These are phyloP conservation scores for Fusarium anthophilum DNA, from an alignment of 2,329 filamentous ascomycete genomes.

Conservation along the genomic window DNA sequence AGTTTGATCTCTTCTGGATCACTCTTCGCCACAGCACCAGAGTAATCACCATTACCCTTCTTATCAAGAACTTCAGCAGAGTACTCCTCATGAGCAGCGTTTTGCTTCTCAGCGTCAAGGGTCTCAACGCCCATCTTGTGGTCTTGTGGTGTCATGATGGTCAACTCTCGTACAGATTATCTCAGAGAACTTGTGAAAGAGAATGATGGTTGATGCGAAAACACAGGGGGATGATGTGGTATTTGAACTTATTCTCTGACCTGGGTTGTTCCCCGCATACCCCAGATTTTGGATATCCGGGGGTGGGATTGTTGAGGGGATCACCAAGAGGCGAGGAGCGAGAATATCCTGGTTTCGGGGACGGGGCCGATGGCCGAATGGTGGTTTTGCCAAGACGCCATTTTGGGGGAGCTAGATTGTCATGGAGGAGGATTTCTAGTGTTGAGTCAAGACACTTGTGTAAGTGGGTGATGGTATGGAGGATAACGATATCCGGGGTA, in stretches of 20 bases:
- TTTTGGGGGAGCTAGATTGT: not conserved
- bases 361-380: slow-evolving; percentile 25
- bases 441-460: not conserved
- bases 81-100: slow-evolving; percentile 28
- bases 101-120: slow-evolving; percentile 32
- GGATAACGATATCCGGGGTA: not conserved
- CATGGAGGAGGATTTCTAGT: not conserved
- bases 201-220: not conserved
- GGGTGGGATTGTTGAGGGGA: slow-evolving; percentile 28
- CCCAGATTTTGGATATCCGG: slow-evolving; percentile 30
- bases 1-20: slow-evolving; percentile 34
- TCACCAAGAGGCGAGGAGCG: slow-evolving; percentile 13
- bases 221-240: slow-evolving; percentile 13
- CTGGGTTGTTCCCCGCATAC: slow-evolving; percentile 26
- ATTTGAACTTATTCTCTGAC: slow-evolving; percentile 19
- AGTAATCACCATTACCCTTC: slow-evolving; percentile 32
- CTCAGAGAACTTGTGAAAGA: not conserved
- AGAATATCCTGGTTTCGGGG: slow-evolving; percentile 18
- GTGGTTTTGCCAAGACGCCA: slow-evolving; percentile 20
- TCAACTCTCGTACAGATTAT: not conserved
- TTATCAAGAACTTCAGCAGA: slow-evolving; percentile 32
- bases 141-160: slow-evolving; percentile 16
- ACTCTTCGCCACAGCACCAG: slow-evolving; percentile 31
- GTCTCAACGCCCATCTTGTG: slow-evolving; percentile 11
- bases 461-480: not conserved